Percentiles rank a stretch among this genome's conserved stretches.
These are phyloP conservation scores for Spencermartinsiella europaea DNA, from an alignment of 805 yeast species.

Conservation along the genomic window DNA sequence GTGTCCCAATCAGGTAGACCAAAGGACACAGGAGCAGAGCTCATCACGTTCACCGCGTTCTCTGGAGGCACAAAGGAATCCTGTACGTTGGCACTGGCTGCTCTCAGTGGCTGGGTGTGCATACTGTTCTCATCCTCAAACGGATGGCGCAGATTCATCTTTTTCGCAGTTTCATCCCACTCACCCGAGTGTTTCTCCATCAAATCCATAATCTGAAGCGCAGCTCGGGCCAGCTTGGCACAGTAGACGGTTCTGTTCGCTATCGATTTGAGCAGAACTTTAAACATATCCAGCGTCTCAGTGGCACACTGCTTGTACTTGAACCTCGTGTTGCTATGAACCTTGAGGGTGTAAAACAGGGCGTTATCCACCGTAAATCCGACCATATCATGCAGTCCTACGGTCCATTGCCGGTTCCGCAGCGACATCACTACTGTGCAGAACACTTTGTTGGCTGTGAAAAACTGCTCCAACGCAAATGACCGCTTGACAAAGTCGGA, in stretches of 20 bases:
- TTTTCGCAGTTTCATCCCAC: background rate
- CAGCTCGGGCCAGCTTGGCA: conserved; percentile 10
- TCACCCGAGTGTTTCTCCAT: conserved; percentile 4
- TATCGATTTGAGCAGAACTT: background rate
- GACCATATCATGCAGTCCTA: conserved; percentile 7
- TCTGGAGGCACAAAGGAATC: background rate
- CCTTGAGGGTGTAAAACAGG: conserved; percentile 13
- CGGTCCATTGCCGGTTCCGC: background rate
- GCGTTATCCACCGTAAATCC: conserved; percentile 18
- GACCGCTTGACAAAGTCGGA: conserved; percentile 1
- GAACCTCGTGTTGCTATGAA: background rate
- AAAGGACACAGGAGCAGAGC: conserved; percentile 8
- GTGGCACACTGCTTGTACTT: conserved; percentile 1
- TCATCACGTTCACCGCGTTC: background rate
- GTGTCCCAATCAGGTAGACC: conserved; percentile 15
- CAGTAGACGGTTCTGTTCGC: background rate
- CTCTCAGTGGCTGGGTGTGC: background rate
- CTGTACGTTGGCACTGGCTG: background rate
- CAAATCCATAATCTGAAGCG: conserved; percentile 11
- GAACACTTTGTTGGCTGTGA: conserved; percentile 9
- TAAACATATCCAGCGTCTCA: conserved; percentile 1
- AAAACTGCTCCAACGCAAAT: conserved; percentile 12
- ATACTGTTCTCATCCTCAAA: conserved; percentile 6
- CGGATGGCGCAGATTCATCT: conserved; percentile 11
- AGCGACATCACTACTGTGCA: conserved; percentile 8